A percentile compares a stretch with the other conserved stretches of the same genome.
These are phyloP conservation scores for Macaranga tanarius DNA, from an alignment of 441 rosid species.

Conservation along the genomic window DNA sequence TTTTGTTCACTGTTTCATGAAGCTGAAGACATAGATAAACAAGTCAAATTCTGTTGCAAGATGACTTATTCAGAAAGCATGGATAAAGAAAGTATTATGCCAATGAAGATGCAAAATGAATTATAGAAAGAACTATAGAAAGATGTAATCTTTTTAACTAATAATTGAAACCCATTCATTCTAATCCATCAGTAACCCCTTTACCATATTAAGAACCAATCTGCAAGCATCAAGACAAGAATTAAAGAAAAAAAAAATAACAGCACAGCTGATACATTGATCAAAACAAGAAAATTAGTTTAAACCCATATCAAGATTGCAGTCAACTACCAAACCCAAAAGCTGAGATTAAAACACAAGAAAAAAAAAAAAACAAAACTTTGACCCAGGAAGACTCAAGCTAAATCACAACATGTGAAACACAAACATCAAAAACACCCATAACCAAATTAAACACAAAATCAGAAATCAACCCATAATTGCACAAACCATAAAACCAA, in stretches of 20 bases:
- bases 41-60: slow-evolving; percentile 21
- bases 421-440: too few relatives aligned
- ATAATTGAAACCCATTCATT: background rate
- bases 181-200: background rate
- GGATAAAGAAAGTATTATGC: background rate
- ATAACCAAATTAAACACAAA: background rate
- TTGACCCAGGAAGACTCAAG: background rate
- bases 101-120: background rate
- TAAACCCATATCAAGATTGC: background rate
- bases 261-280: background rate
- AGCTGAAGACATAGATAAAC: slow-evolving; percentile 21
- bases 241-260: background rate
- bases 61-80: background rate
- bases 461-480: too few relatives aligned
- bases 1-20: slow-evolving; percentile 23
- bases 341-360: background rate
- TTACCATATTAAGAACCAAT: background rate
- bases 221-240: background rate
- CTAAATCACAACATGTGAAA: background rate
- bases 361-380: too few relatives aligned
- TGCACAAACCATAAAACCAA: background rate
- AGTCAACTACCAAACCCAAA: background rate
- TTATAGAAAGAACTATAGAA: too few relatives aligned
- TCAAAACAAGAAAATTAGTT: background rate
- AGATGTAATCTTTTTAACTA: background rate